Percentiles rank a stretch among this genome's conserved stretches.
phyloP scores from a whole-genome alignment of 768 basidiomycete species.

The Phylloporus sp. region DNA sequence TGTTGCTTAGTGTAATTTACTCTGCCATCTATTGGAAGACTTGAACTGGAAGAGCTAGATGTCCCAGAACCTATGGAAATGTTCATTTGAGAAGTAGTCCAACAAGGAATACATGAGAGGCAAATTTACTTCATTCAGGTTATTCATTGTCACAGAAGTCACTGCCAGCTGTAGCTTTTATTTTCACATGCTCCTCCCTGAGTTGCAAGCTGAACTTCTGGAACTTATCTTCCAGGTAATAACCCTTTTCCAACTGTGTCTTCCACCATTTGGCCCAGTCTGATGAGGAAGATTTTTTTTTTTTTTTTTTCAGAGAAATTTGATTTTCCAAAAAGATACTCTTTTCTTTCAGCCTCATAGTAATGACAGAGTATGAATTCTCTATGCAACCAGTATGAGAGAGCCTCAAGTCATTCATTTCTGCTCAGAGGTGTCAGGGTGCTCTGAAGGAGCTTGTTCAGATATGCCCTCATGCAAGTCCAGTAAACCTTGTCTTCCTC shows the following conservation, averaged over 20 bases:
- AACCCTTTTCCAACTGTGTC: neutral
- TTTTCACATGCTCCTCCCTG: neutral
- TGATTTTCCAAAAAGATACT: too few relatives aligned
- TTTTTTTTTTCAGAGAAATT: neutral
- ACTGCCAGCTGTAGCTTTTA: neutral
- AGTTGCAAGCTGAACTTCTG: neutral
- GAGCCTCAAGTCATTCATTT: neutral
- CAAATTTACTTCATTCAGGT: neutral
- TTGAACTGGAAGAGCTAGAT: too few relatives aligned
- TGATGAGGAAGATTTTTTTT: neutral
- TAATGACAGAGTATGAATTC: conserved; percentile 6
- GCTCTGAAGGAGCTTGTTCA: neutral
- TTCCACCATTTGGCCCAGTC: conserved; percentile 3
- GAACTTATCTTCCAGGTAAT: neutral
- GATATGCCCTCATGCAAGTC: neutral
- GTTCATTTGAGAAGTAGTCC: too few relatives aligned
- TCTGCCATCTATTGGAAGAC: too few relatives aligned
- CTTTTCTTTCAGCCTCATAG: neutral
- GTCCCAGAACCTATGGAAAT: too few relatives aligned
- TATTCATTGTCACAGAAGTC: neutral
- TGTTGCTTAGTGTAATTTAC: too few relatives aligned
- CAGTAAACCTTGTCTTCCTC: neutral
- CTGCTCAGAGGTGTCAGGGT: neutral
- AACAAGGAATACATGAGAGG: neutral
- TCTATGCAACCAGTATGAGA: conserved; percentile 2